phyloP scores from a whole-genome alignment of 2,329 filamentous ascomycete genomes.

The Daldinia sp. region DNA sequence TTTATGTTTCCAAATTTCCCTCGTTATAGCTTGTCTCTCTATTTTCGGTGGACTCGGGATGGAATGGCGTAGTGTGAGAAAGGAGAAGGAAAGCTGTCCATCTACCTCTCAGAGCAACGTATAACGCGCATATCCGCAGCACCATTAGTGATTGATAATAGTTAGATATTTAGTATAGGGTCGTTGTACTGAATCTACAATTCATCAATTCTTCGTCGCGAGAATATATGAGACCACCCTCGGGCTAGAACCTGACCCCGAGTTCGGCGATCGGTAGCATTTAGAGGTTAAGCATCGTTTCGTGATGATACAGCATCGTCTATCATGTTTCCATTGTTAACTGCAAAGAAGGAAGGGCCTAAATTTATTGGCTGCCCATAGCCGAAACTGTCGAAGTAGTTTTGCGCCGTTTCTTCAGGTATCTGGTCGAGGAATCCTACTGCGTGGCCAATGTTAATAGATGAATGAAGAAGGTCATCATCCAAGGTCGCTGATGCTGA shows the following conservation, averaged over 20 bases:
- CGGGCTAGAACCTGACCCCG: too few species aligned
- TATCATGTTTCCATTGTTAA: neutral
- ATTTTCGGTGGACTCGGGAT: constrained; percentile 64
- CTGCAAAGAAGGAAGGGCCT: neutral
- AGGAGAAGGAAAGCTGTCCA: neutral
- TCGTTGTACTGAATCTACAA: neutral
- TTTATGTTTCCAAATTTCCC: constrained; percentile 66
- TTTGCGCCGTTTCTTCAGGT: neutral
- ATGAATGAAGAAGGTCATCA: neutral
- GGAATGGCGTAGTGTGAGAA: constrained; percentile 64
- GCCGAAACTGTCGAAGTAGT: neutral
- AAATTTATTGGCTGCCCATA: neutral
- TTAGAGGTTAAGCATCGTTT: neutral
- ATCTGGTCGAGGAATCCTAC: neutral
- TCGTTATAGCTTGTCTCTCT: constrained; percentile 61
- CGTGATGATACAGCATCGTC: neutral
- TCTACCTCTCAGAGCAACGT: neutral
- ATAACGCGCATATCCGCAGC: neutral
- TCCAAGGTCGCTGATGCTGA: neutral
- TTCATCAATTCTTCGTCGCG: neutral
- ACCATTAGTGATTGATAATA: neutral
- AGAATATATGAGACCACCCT: neutral
- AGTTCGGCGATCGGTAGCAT: neutral
- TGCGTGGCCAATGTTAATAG: neutral
- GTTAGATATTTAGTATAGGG: neutral